Evolutionary conservation across 331 rosid species (phyloP).

Genomic region (Malus hybrid): DNA sequence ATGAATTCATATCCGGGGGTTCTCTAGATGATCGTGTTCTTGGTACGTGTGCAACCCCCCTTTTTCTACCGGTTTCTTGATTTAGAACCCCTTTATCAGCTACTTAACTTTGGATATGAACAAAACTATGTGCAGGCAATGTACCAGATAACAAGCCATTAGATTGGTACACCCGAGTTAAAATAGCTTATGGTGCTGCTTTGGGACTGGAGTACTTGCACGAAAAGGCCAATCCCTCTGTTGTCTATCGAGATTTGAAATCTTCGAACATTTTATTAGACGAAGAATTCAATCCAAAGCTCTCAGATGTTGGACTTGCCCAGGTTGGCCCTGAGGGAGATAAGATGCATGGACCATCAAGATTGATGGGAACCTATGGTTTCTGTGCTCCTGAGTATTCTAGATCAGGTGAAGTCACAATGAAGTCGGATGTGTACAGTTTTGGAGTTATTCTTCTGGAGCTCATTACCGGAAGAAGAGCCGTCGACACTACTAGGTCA

Average conservation of each 20-base stretch:
- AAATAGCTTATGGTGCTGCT: slow-evolving; percentile 58
- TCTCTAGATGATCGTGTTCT: slow-evolving; percentile 54
- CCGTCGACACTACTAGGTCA: slow-evolving; percentile 61
- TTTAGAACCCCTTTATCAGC: background rate
- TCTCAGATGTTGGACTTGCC: slow-evolving; percentile 73
- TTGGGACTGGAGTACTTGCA: slow-evolving; percentile 81
- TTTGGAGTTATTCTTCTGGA: slow-evolving; percentile 81
- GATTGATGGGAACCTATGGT: slow-evolving; percentile 80
- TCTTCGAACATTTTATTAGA: slow-evolving; percentile 72
- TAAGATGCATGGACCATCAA: slow-evolving; percentile 43
- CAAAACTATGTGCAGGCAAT: slow-evolving; percentile 23
- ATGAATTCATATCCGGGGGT: slow-evolving; percentile 61
- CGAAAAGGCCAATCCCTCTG: slow-evolving; percentile 61
- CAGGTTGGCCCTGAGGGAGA: slow-evolving; percentile 53
- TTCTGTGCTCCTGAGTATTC: slow-evolving; percentile 80
- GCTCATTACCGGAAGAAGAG: slow-evolving; percentile 77
- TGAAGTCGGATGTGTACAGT: slow-evolving; percentile 77
- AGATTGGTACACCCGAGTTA: slow-evolving; percentile 69
- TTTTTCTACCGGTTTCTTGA: background rate
- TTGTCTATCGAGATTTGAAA: slow-evolving; percentile 65
- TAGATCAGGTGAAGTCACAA: slow-evolving; percentile 54
- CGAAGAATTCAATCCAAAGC: slow-evolving; percentile 49
- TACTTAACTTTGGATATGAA: background rate
- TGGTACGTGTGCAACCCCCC: slow-evolving; percentile 30
- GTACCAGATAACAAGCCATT: slow-evolving; percentile 29